phyloP scores from a whole-genome alignment of 2,329 filamentous ascomycete species.

The Colletotrichum chlorophyti region DNA sequence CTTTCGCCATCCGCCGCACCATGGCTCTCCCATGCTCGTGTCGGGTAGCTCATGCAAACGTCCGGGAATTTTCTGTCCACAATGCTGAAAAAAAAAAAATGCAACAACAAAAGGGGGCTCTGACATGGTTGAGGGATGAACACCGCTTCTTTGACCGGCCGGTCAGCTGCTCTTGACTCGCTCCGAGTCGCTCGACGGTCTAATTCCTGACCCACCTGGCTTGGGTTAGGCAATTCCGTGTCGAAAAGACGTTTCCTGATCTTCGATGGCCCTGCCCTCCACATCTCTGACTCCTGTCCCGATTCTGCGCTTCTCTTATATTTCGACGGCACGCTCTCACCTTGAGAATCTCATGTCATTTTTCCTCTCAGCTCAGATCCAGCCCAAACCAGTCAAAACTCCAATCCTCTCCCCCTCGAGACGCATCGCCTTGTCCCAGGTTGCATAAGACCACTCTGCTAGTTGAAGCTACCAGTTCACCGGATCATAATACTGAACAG shows the following conservation, averaged over 20 bases:
- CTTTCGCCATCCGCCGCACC: constrained; percentile 8
- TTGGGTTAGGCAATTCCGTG: constrained; percentile 30
- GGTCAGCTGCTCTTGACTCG: constrained; percentile 29
- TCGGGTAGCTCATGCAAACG: constrained; percentile 11
- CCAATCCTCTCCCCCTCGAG: no score
- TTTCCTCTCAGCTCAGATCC: neutral
- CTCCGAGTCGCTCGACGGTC: constrained; percentile 24
- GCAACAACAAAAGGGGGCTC: constrained; percentile 5
- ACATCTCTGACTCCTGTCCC: constrained; percentile 11
- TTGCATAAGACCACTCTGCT: no score
- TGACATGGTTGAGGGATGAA: constrained; percentile 26
- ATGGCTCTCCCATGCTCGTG: constrained; percentile 3
- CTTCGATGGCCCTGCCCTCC: constrained; percentile 11
- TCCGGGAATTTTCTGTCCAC: constrained; percentile 28
- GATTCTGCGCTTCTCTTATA: constrained; percentile 8
- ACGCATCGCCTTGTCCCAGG: no score
- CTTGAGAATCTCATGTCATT: neutral
- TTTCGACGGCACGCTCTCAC: neutral
- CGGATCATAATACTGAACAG: no score
- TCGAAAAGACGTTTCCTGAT: constrained; percentile 31
- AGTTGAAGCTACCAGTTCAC: no score
- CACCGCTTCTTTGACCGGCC: constrained; percentile 24
- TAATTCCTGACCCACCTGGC: constrained; percentile 27
- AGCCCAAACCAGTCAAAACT: neutral
- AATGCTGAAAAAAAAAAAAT: no score